Conservation (phyloP, 768 basidiomycete genomes). For the Trametes sanguinea region DNA sequence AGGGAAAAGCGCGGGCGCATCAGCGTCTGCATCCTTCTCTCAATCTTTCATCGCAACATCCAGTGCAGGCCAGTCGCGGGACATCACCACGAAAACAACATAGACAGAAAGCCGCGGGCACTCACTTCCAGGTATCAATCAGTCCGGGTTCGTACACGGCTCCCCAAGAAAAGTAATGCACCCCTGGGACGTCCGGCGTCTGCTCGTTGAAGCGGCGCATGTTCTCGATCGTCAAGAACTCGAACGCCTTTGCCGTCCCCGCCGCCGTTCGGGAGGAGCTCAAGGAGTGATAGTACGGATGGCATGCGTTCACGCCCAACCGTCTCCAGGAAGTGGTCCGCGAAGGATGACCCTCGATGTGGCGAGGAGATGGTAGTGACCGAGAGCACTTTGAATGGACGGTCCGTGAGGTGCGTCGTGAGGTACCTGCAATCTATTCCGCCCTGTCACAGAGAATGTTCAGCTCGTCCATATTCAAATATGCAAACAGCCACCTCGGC, state of each 20-base stretch:
- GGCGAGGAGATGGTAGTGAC: constrained; percentile 95
- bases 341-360: constrained; percentile 91
- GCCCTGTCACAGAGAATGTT: constrained; percentile 47
- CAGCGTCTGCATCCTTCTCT: not conserved
- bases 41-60: not conserved
- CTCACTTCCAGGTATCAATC: constrained; percentile 84
- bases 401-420: constrained; percentile 77
- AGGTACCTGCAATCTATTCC: constrained; percentile 92
- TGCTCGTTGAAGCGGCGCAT: constrained; percentile 91
- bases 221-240: constrained; percentile 77
- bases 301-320: constrained; percentile 71
- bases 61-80: not conserved
- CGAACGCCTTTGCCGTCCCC: constrained; percentile 95
- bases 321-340: constrained; percentile 82
- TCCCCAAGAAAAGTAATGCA: constrained; percentile 95
- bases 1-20: not conserved
- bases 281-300: constrained; percentile 70
- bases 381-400: constrained; percentile 79
- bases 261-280: constrained; percentile 86
- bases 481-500: not conserved
- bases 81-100: not conserved
- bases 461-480: not conserved
- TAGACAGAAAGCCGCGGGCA: constrained; percentile 10
- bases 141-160: constrained; percentile 87
- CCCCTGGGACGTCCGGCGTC: constrained; percentile 74